These are phyloP conservation scores for Xylariaceae sp. DNA, from an alignment of 2,329 filamentous ascomycete species.

Conservation along the genomic window DNA sequence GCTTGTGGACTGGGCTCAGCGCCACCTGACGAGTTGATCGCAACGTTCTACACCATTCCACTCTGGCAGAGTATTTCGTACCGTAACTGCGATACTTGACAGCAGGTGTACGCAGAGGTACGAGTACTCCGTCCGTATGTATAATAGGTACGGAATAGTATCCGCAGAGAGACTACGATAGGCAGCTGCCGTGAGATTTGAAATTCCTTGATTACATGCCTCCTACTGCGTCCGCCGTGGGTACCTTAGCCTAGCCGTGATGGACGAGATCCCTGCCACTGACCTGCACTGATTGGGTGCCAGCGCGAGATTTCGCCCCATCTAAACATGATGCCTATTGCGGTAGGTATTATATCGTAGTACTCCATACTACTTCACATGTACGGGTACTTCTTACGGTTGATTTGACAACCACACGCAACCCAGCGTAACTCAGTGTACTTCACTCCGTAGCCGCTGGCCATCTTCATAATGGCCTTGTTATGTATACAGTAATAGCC, in stretches of 20 bases:
- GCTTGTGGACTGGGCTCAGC: conserved; percentile 25
- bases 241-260: conserved; percentile 6
- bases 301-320: not conserved
- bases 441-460: no score
- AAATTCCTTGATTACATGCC: conserved; percentile 12
- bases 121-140: no score
- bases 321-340: conserved; percentile 8
- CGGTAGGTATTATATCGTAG: not conserved
- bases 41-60: conserved; percentile 8
- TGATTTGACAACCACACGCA: not conserved
- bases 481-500: not conserved
- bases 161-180: not conserved
- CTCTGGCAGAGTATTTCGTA: no score
- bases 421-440: no score
- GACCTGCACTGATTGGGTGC: not conserved
- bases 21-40: conserved; percentile 25
- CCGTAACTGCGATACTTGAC: no score
- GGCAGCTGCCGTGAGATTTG: not conserved
- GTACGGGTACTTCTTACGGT: not conserved
- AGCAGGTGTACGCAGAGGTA: no score
- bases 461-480: not conserved
- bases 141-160: no score
- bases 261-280: not conserved
- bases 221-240: conserved; percentile 1
- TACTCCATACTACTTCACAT: no score